phyloP scores from a whole-genome alignment of 495 filamentous ascomycete genomes.

The Articulospora tetracladia region DNA sequence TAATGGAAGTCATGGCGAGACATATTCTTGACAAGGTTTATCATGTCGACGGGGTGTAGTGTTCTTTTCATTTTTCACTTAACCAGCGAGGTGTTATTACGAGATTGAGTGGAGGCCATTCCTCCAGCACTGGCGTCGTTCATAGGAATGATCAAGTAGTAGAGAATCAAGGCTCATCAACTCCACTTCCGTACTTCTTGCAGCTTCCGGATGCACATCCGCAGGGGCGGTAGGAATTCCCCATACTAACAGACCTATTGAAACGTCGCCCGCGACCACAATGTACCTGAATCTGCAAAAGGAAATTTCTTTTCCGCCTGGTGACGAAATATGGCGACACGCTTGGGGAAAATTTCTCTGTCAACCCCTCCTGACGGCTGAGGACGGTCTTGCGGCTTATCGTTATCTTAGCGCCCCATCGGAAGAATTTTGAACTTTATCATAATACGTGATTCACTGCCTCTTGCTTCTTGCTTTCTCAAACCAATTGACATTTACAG shows the following conservation, averaged over 20 bases:
- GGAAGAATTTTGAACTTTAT: too few relatives aligned
- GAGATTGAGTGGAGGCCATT: constrained; percentile 19
- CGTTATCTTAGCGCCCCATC: background rate
- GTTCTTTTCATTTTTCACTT: constrained; percentile 24
- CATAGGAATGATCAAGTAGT: constrained; percentile 16
- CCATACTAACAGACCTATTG: constrained; percentile 10
- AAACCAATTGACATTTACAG: background rate
- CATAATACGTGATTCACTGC: too few relatives aligned
- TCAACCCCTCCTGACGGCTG: background rate
- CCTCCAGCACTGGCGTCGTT: constrained; percentile 18
- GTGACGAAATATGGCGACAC: background rate
- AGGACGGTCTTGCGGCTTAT: background rate
- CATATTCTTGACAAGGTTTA: constrained; percentile 16
- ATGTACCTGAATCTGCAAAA: constrained; percentile 5
- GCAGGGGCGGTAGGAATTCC: constrained; percentile 1
- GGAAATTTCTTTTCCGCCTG: constrained; percentile 16
- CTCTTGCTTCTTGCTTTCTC: background rate
- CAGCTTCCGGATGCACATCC: background rate
- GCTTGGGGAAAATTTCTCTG: constrained; percentile 1
- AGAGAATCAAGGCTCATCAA: constrained; percentile 19
- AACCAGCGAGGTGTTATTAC: constrained; percentile 19
- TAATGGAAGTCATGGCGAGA: constrained; percentile 13
- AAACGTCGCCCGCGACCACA: background rate
- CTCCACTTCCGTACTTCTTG: constrained; percentile 12
- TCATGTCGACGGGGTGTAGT: constrained; percentile 12